These are phyloP conservation scores for Fusarium dlaminii DNA, from an alignment of 2,329 filamentous ascomycete genomes.

Conservation along the genomic window DNA sequence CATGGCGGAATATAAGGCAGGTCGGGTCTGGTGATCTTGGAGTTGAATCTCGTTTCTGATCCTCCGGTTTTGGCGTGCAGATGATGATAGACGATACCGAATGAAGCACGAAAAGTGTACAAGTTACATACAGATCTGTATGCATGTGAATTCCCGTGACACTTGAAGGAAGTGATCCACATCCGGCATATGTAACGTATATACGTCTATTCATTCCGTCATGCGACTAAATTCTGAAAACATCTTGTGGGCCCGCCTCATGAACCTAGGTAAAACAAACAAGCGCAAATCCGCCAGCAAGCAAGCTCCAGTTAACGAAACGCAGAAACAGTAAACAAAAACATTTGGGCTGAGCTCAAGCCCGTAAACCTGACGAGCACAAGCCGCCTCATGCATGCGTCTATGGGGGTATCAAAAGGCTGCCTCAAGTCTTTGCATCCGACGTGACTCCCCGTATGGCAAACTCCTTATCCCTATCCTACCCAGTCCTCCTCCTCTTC, in stretches of 20 bases:
- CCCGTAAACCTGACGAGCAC: conserved; percentile 21
- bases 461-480: conserved; percentile 22
- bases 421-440: conserved; percentile 40
- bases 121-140: background rate
- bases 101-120: conserved; percentile 15
- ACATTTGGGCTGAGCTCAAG: conserved; percentile 27
- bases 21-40: conserved; percentile 37
- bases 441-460: conserved; percentile 37
- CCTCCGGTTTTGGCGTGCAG: conserved; percentile 13
- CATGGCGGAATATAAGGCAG: conserved; percentile 37
- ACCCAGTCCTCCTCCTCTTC: background rate
- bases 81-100: conserved; percentile 26
- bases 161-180: background rate
- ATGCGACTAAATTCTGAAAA: conserved; percentile 5
- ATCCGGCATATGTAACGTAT: background rate
- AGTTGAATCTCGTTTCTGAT: conserved; percentile 39
- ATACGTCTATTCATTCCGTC: conserved; percentile 19
- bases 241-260: background rate
- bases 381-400: conserved; percentile 48
- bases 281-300: background rate
- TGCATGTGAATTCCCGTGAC: background rate
- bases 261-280: background rate
- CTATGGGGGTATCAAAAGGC: conserved; percentile 47
- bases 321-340: conserved; percentile 30
- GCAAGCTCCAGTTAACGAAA: conserved; percentile 3